Percentiles rank a stretch among this genome's conserved stretches.
Conservation (phyloP, 768 basidiomycete genomes). For the Panaeolus cyanescens region DNA sequence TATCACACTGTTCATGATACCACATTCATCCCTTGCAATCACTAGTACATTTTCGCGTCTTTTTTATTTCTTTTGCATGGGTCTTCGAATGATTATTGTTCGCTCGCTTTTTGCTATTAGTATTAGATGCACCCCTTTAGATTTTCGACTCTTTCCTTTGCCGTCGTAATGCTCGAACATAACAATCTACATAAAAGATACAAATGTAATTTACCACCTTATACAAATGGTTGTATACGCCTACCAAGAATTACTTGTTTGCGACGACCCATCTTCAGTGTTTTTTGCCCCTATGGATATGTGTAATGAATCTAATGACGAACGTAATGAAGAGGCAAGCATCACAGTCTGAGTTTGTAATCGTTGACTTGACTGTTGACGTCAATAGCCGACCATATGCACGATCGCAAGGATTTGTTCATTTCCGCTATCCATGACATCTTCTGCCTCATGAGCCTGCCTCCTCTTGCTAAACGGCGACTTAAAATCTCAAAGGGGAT, state of each 20-base stretch:
- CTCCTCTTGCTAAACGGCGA: constrained; percentile 21
- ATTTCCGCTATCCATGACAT: not conserved
- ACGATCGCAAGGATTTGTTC: not conserved
- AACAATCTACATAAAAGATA: not conserved
- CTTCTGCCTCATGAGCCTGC: constrained; percentile 15
- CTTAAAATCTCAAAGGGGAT: constrained; percentile 20
- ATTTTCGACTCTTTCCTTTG: too few species aligned
- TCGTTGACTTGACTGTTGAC: too few species aligned
- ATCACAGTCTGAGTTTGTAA: too few species aligned
- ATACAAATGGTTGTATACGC: not conserved
- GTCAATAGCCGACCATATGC: not conserved
- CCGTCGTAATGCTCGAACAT: not conserved
- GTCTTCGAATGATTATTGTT: not conserved
- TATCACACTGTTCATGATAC: not conserved
- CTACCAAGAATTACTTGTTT: too few species aligned
- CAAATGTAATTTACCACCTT: not conserved
- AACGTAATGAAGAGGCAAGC: too few species aligned
- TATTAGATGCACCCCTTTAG: too few species aligned
- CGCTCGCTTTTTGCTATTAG: not conserved
- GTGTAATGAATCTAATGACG: too few species aligned
- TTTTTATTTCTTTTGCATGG: not conserved
- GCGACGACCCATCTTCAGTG: too few species aligned
- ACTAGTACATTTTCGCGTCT: not conserved
- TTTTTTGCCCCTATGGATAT: too few species aligned
- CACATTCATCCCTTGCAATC: not conserved